Conservation (phyloP, 495 filamentous ascomycete species). For the Aspergillus nanangensis region DNA sequence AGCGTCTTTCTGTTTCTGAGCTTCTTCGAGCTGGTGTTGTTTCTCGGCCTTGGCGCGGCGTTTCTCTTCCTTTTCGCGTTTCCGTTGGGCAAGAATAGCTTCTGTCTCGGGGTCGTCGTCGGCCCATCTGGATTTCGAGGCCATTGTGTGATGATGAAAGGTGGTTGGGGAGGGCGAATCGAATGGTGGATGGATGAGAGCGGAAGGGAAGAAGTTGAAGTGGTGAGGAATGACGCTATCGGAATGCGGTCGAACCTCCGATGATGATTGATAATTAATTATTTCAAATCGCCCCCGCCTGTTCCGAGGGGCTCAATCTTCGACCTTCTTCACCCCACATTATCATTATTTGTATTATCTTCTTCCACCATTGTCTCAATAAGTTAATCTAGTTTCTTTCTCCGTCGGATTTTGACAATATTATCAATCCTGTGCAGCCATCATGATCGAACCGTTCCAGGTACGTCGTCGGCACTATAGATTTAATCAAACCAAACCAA, state of each 20-base stretch:
- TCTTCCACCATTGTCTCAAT: neutral
- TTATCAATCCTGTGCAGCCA: too few relatives aligned
- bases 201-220: neutral
- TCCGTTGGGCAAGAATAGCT: conserved; percentile 64
- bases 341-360: neutral
- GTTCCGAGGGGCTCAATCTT: too few relatives aligned
- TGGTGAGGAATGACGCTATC: conserved; percentile 31
- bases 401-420: too few relatives aligned
- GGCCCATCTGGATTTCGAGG: conserved; percentile 81
- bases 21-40: conserved; percentile 65
- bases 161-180: neutral
- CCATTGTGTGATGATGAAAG: conserved; percentile 43
- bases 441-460: conserved; percentile 58
- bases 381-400: neutral
- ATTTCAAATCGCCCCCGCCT: conserved; percentile 34
- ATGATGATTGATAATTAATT: too few relatives aligned
- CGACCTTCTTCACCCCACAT: neutral
- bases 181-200: neutral
- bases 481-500: neutral
- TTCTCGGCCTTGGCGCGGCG: conserved; percentile 81
- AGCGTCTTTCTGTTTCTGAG: conserved; percentile 20
- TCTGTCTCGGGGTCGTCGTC: conserved; percentile 67
- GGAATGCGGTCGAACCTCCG: conserved; percentile 12
- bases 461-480: conserved; percentile 26
- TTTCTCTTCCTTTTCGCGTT: conserved; percentile 86